Conservation (phyloP, 116 monocot genomes). For the Zostera marina region DNA sequence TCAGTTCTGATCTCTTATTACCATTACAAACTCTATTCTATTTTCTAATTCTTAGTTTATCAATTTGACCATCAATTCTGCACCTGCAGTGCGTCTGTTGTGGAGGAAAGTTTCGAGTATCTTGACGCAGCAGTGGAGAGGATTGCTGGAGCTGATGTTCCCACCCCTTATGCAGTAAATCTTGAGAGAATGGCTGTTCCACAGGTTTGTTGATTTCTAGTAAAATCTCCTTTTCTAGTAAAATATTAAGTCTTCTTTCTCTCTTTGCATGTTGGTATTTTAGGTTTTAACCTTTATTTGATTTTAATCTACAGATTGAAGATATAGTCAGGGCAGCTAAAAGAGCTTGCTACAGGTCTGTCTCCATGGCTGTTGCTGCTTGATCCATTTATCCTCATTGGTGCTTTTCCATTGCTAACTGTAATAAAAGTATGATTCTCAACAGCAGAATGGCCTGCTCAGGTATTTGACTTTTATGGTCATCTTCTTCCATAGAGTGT, state of each 20-base stretch:
- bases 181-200: conserved; percentile 87
- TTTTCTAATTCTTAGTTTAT: neutral
- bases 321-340: conserved; percentile 75
- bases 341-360: conserved; percentile 63
- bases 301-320: conserved; percentile 32
- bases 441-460: too few relatives aligned
- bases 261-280: neutral
- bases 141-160: conserved; percentile 93
- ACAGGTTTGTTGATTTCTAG: conserved; percentile 30
- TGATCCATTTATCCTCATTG: too few relatives aligned
- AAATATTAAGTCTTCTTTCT: neutral
- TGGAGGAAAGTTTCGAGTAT: conserved; percentile 92
- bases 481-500: too few relatives aligned
- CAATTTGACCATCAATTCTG: too few relatives aligned
- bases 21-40: neutral
- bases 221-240: neutral
- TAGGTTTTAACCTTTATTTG: neutral
- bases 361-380: conserved; percentile 24
- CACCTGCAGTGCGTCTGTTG: conserved; percentile 36
- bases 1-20: conserved; percentile 7
- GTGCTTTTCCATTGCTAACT: too few relatives aligned
- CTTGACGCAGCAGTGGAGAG: conserved; percentile 96
- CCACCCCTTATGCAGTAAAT: conserved; percentile 87
- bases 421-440: too few relatives aligned
- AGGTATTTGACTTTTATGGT: too few relatives aligned